These are phyloP conservation scores for Thelonectria rubi DNA, from an alignment of 2,329 filamentous ascomycete genomes.

Conservation along the genomic window DNA sequence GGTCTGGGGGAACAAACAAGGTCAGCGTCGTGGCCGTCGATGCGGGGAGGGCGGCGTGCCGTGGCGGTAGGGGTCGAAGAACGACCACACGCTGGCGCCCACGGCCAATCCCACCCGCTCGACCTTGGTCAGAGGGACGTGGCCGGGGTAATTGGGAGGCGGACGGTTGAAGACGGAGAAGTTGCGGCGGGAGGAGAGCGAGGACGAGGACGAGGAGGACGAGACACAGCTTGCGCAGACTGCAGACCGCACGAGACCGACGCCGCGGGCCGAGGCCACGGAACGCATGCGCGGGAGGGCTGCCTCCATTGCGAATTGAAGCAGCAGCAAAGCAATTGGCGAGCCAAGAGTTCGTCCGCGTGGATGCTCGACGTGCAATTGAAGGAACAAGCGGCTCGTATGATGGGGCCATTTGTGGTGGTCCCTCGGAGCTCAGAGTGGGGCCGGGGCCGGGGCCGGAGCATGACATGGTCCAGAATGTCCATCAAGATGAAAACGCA, in stretches of 20 bases:
- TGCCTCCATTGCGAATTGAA: slow-evolving; percentile 37
- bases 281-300: slow-evolving; percentile 36
- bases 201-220: slow-evolving; percentile 29
- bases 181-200: slow-evolving; percentile 32
- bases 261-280: slow-evolving; percentile 26
- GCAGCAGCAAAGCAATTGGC: slow-evolving; percentile 14
- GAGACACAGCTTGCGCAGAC: slow-evolving; percentile 34
- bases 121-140: slow-evolving; percentile 83
- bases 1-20: slow-evolving; percentile 63
- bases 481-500: no score
- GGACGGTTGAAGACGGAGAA: slow-evolving; percentile 91
- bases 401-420: slow-evolving; percentile 22
- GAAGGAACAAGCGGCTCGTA: slow-evolving; percentile 19
- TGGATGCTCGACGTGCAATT: slow-evolving; percentile 6
- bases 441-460: slow-evolving; percentile 19
- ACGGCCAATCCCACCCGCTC: slow-evolving; percentile 79
- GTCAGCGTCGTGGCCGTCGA: neutral
- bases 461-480: no score
- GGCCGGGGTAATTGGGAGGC: slow-evolving; percentile 86
- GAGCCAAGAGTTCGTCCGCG: neutral
- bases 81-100: slow-evolving; percentile 69
- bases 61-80: slow-evolving; percentile 81
- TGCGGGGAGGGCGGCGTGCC: slow-evolving; percentile 56
- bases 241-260: slow-evolving; percentile 29
- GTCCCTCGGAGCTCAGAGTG: slow-evolving; percentile 22